Conservation (phyloP, 1,284 basidiomycete genomes). For the Flammula alnicola region DNA sequence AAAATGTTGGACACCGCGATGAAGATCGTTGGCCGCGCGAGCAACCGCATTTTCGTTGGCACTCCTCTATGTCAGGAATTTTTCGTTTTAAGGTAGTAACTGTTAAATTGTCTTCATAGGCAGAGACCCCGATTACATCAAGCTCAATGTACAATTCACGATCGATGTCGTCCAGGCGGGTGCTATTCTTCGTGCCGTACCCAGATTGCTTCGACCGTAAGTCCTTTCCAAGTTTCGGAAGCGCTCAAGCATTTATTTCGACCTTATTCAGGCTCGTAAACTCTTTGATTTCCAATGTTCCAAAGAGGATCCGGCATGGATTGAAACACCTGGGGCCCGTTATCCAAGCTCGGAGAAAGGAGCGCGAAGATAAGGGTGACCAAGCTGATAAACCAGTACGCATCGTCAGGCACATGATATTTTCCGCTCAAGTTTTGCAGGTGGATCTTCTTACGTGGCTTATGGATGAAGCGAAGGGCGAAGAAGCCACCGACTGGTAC, state of each 20-base stretch:
- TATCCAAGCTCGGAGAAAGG: slow-evolving; percentile 14
- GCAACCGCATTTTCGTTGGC: slow-evolving; percentile 31
- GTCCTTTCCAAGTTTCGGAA: neutral
- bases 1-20: slow-evolving; percentile 15
- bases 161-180: slow-evolving; percentile 17
- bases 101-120: slow-evolving; percentile 14
- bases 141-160: slow-evolving; percentile 22
- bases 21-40: slow-evolving; percentile 22
- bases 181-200: slow-evolving; percentile 15
- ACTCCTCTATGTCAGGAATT: slow-evolving; percentile 25
- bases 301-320: slow-evolving; percentile 5
- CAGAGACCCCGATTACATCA: slow-evolving; percentile 19
- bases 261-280: slow-evolving; percentile 12
- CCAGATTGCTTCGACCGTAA: slow-evolving; percentile 16
- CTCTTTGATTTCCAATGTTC: slow-evolving; percentile 14
- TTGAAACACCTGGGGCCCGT: slow-evolving; percentile 13
- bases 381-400: slow-evolving; percentile 13
- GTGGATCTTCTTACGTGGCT: slow-evolving; percentile 19
- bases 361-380: slow-evolving; percentile 2
- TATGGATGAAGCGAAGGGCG: slow-evolving; percentile 14
- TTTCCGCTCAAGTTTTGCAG: neutral
- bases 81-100: no score
- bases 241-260: neutral
- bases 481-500: slow-evolving; percentile 11
- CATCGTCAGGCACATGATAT: neutral